Percentiles rank a stretch among this genome's conserved stretches.
phyloP scores from a whole-genome alignment of 2,329 filamentous ascomycete genomes.

The Colletotrichum endophyticum region DNA sequence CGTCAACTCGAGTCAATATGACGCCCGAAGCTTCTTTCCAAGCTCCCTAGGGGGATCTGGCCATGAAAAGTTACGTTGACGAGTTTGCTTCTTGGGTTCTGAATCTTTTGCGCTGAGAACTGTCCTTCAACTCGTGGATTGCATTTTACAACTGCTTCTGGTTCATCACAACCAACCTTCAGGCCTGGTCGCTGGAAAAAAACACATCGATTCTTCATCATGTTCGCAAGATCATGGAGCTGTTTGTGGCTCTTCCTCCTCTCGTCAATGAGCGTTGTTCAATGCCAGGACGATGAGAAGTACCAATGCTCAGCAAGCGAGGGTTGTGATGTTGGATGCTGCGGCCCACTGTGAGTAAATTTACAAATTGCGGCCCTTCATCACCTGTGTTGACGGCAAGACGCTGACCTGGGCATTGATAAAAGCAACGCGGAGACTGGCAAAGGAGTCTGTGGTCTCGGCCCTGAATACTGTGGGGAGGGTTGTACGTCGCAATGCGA shows the following conservation, averaged over 20 bases:
- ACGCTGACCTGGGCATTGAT: neutral
- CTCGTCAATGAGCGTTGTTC: neutral
- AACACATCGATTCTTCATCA: neutral
- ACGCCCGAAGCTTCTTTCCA: neutral
- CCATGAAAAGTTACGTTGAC: neutral
- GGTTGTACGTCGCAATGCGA: slow-evolving; percentile 28
- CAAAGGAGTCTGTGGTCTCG: neutral
- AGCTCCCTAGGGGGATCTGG: neutral
- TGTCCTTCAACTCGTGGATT: neutral
- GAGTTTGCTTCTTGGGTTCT: neutral
- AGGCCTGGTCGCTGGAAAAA: neutral
- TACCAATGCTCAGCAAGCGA: neutral
- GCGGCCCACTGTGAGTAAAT: neutral
- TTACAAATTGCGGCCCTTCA: neutral
- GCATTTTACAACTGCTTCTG: neutral
- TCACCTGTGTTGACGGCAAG: neutral
- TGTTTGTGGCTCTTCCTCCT: neutral
- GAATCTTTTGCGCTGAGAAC: neutral
- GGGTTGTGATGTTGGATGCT: neutral
- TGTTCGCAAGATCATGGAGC: neutral
- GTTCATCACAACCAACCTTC: neutral
- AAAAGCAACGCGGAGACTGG: neutral
- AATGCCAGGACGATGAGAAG: neutral
- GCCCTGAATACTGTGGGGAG: neutral
- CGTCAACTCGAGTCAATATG: neutral